phyloP scores from a whole-genome alignment of 2,329 filamentous ascomycete species.

The Penicillium nordicum region DNA sequence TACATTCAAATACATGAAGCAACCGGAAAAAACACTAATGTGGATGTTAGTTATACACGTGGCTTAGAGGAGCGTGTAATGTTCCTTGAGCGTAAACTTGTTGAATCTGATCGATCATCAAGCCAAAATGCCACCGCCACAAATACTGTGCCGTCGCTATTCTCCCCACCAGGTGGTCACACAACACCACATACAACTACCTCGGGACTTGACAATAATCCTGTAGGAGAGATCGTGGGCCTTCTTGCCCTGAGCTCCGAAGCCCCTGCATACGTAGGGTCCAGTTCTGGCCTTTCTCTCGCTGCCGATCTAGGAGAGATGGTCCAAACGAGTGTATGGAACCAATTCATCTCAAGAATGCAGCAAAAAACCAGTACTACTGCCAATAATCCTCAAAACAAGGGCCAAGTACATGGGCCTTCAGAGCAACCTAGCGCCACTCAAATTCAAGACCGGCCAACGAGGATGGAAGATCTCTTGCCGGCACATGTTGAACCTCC shows the following conservation, averaged over 20 bases:
- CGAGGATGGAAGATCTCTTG: constrained; percentile 35
- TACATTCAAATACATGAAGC: background rate
- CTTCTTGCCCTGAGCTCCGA: constrained; percentile 48
- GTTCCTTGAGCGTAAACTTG: constrained; percentile 40
- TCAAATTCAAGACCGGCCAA: constrained; percentile 28
- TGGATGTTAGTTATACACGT: constrained; percentile 38
- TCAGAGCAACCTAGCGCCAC: constrained; percentile 15
- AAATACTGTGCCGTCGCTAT: constrained; percentile 19
- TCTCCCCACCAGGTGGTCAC: constrained; percentile 23
- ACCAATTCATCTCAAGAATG: constrained; percentile 44
- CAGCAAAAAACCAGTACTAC: constrained; percentile 18
- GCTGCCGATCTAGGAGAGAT: constrained; percentile 52
- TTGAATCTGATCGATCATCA: constrained; percentile 14
- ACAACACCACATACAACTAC: constrained; percentile 17
- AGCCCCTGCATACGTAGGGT: constrained; percentile 50
- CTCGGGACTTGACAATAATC: constrained; percentile 33
- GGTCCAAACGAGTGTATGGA: constrained; percentile 55
- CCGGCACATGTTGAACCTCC: constrained; percentile 47
- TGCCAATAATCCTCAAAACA: constrained; percentile 12
- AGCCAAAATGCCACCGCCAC: constrained; percentile 13
- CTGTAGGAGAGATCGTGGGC: constrained; percentile 47
- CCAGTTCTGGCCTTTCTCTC: constrained; percentile 50
- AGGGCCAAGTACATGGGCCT: constrained; percentile 2
- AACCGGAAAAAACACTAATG: constrained; percentile 6
- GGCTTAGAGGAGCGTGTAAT: constrained; percentile 43